Base-by-base conservation (phyloP, 2,329 filamentous ascomycete genomes). In the Elsinoe arachidis region DNA sequence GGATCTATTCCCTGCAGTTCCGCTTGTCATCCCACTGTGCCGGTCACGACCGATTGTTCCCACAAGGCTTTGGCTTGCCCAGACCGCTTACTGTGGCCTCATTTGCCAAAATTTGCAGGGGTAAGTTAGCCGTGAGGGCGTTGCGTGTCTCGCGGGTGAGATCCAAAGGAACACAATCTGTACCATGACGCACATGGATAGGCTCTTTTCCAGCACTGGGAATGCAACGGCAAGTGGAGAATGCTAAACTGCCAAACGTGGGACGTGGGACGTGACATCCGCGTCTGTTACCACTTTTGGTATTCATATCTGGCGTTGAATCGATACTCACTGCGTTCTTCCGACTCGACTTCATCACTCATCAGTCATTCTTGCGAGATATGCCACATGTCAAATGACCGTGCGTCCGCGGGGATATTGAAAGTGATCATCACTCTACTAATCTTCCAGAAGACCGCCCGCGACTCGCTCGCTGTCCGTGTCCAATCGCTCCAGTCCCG, bases 111-210 rank as follows among this genome's bases (percentile, higher is more conserved):
- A 53, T 53, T 53, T 26, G 49, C 49, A 53, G 49, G 49, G 49
- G 49, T 53, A n/a, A n/a, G n/a, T n/a, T n/a, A 53, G 49, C 49
- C 49, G 49, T 53, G 49, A 53, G 34, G 49, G 49, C 49, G 49
- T 53, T 53, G 49, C 49, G 34, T 53, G 49, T 53, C 33, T 53
- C 49, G 15, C 49, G 49, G 49, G 21, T 17, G n/a, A 23, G n/a
- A 51, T 14, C 26, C 49, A 53, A 34, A 53, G 49, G 49, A 37
- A 39, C 35, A 35, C 30, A 37, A 30, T 30, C 26, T 53, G 49
- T 39, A 39, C 34, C 49, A 53, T 53, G 49, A 53, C 49, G 49
- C 49, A 53, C 34, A 37, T 23, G 49, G 33, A 23, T 15, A 43
- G 41, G 12, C 6, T 15, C 26, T 21, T 53, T 34, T 53, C 15